Percentiles rank a stretch among this genome's conserved stretches.
Evolutionary conservation across 257 asterid species (phyloP).

Genomic region (Lavandula angustifolia): DNA sequence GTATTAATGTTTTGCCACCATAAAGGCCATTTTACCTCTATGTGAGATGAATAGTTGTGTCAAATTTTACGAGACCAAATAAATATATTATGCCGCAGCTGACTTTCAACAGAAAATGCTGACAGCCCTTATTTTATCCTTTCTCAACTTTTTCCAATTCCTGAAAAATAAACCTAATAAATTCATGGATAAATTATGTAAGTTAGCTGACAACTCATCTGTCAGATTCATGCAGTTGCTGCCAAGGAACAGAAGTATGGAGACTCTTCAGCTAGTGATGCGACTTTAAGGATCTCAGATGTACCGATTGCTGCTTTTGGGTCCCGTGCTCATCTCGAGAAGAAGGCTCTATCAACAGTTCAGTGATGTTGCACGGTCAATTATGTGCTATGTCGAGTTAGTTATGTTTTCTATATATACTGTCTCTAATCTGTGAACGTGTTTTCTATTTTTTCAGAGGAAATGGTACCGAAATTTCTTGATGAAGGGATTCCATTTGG

Average conservation of each 20-base stretch:
- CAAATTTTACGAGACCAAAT: constrained; percentile 17
- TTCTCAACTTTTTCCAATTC: not conserved
- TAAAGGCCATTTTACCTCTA: constrained; percentile 10
- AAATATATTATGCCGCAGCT: constrained; percentile 1
- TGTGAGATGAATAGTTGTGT: not conserved
- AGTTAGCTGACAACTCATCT: constrained; percentile 41
- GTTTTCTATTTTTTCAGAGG: constrained; percentile 58
- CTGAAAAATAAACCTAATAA: constrained; percentile 7
- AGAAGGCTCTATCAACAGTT: constrained; percentile 94
- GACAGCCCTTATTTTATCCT: constrained; percentile 11
- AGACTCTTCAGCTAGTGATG: constrained; percentile 56
- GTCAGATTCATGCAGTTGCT: constrained; percentile 87
- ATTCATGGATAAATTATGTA: constrained; percentile 14
- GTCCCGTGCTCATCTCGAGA: constrained; percentile 99
- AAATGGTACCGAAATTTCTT: constrained; percentile 94
- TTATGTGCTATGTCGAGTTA: constrained; percentile 29
- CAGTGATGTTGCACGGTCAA: constrained; percentile 43
- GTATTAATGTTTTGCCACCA: not conserved
- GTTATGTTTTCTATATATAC: not conserved
- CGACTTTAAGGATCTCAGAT: constrained; percentile 61
- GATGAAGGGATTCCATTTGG: constrained; percentile 97
- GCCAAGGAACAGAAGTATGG: constrained; percentile 50
- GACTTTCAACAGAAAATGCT: not conserved
- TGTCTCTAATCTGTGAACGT: constrained; percentile 26
- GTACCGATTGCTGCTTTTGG: constrained; percentile 88